Conservation (phyloP, 169 alveolate species). For the Plasmodium inui region DNA sequence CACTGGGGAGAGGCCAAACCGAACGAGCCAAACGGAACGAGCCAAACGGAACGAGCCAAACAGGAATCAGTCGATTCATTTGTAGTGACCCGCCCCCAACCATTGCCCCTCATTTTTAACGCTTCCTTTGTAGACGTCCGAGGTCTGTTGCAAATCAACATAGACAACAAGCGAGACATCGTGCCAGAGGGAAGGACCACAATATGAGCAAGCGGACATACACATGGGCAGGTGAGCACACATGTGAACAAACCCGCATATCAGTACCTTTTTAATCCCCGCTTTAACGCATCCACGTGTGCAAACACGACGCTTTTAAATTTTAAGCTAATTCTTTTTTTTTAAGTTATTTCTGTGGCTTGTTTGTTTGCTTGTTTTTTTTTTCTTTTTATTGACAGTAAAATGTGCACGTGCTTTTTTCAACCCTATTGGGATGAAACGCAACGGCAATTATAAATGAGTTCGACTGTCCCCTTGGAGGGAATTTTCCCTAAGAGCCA, state of each 20-base stretch:
- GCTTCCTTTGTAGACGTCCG: slow-evolving; percentile 23
- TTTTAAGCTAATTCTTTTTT: not conserved
- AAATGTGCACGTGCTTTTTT: not conserved
- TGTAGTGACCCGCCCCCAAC: not conserved
- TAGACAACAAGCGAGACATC: slow-evolving; percentile 23
- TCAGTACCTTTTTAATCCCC: not conserved
- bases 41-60: not conserved
- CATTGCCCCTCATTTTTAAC: not conserved
- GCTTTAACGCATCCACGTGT: not conserved
- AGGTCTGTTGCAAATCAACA: slow-evolving; percentile 38
- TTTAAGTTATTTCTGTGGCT: slow-evolving; percentile 10
- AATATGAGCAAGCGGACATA: not conserved
- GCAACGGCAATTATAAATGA: not conserved
- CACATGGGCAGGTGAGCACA: not conserved
- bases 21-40: not conserved
- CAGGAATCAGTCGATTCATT: not conserved
- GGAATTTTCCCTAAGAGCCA: not conserved
- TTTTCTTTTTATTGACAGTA: not conserved
- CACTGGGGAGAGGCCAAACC: not conserved
- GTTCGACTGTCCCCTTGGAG: not conserved
- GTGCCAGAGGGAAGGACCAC: not conserved
- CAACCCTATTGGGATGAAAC: not conserved
- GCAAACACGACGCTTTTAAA: not conserved
- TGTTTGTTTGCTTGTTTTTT: not conserved
- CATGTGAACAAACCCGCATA: no score